Evolutionary conservation across 2,329 filamentous ascomycete species (phyloP), one percentile per base, ranked within the genome.

Genomic region (Aspergillus sp.): DNA sequence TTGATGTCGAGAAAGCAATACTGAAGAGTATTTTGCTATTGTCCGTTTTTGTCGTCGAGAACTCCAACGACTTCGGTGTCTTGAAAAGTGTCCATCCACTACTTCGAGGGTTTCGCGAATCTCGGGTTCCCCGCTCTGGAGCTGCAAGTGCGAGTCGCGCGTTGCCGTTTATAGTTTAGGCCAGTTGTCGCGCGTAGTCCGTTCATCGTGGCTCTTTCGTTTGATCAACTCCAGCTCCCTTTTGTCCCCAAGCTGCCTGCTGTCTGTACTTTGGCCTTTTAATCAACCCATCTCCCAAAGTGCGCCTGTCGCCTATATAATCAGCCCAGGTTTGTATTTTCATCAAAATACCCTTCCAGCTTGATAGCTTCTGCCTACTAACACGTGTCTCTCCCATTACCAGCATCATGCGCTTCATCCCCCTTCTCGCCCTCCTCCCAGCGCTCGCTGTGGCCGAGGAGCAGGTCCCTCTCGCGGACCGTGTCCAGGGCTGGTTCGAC

Each of bases 371-470:
- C 41, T 45, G 37, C 47, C 40, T 53, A 55, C 35, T 48, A 52
- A 62, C 62, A 60, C 65, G 63, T 66, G 63, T 54, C 56, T 65
- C 37, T 40, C 53, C 33, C 19, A 60, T 59, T 59, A 50, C 60
- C 47, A 67, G 63, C 70, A 77, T 60, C 64, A 82, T 86, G 84
- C 82, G 81, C 75, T 73, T 83, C 73, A 77, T 80, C 56, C 75
- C 77, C 55, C 66, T 81, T 56, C 69, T 83, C 63, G 68, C 82
- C 48, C 73, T 86, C 62, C 72, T 76, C 59, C 73, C 75, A 64
- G 75, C 67, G 76, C 79, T 73, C 75, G 81, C 83, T 60, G 78
- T 80, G 61, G 83, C 83, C 49, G 80, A 86, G 70, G 79, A 84
- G 66, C 85, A 87, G 70, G 72, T 83, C 41, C 84, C 84, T 35